These are phyloP conservation scores for Paramecium pentaurelia DNA, from an alignment of 73 alveolate species.

Conservation along the genomic window DNA sequence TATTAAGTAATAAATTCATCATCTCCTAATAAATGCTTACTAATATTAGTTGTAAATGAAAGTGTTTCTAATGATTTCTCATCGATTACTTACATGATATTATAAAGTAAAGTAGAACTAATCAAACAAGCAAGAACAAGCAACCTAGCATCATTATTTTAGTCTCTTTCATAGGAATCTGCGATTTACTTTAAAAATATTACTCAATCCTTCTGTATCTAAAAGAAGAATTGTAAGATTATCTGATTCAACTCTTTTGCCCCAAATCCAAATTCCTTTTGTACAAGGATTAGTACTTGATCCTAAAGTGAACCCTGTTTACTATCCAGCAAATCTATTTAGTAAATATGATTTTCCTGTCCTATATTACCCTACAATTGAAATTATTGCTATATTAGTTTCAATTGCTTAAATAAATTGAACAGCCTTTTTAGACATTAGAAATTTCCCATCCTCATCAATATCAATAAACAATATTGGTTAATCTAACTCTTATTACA, in stretches of 20 bases:
- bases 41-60: constrained; percentile 6
- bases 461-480: constrained; percentile 30
- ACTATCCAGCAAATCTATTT: constrained; percentile 68
- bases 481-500: background rate
- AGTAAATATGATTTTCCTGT: constrained; percentile 85
- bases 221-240: constrained; percentile 75
- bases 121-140: constrained; percentile 88
- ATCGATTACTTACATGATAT: constrained; percentile 96
- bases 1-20: constrained; percentile 62
- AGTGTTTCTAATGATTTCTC: constrained; percentile 88
- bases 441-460: constrained; percentile 20
- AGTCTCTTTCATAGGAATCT: constrained; percentile 89
- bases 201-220: constrained; percentile 94
- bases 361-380: constrained; percentile 93
- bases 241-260: constrained; percentile 82
- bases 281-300: constrained; percentile 82
- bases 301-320: constrained; percentile 21
- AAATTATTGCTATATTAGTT: constrained; percentile 78
- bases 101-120: constrained; percentile 87
- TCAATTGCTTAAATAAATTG: constrained; percentile 5
- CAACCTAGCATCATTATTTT: constrained; percentile 88
- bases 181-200: constrained; percentile 77
- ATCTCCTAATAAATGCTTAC: background rate
- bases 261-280: constrained; percentile 99
- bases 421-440: constrained; percentile 31